These are phyloP conservation scores for Melaleuca quinquenervia DNA, from an alignment of 345 rosid species.

Conservation along the genomic window DNA sequence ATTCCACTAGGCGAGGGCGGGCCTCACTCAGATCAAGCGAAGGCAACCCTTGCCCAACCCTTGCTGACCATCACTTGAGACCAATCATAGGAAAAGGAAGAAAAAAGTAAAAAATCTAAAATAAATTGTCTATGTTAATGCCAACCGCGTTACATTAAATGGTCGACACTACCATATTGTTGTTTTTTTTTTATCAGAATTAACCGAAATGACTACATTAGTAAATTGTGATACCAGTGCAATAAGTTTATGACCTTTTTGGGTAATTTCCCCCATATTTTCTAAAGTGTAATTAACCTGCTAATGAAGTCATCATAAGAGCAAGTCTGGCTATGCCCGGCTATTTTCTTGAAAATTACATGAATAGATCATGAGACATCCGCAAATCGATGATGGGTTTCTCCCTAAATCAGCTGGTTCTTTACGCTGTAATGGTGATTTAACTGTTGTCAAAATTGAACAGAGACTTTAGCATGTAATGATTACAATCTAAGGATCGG, in stretches of 20 bases:
- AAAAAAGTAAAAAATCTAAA: too few relatives aligned
- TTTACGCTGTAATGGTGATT: neutral
- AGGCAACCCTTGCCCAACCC: accelerated
- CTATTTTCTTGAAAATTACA: neutral
- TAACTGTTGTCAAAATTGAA: neutral
- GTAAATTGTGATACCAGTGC: neutral
- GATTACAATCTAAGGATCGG: neutral
- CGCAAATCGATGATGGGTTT: neutral
- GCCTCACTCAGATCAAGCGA: neutral
- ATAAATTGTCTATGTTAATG: too few relatives aligned
- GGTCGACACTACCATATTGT: accelerated
- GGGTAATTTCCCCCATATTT: too few relatives aligned
- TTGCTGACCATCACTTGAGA: accelerated
- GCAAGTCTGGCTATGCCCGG: neutral
- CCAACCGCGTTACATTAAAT: accelerated
- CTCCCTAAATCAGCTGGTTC: neutral
- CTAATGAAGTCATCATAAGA: neutral
- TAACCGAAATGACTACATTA: neutral
- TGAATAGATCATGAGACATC: neutral
- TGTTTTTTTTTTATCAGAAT: neutral
- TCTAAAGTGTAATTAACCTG: neutral
- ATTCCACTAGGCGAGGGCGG: too few relatives aligned
- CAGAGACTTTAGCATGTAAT: neutral
- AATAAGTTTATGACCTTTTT: too few relatives aligned
- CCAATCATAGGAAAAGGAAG: neutral